A percentile compares a stretch with the other conserved stretches of the same genome.
Conservation (phyloP, 208 protist genomes). For the Crithidia bombi region DNA sequence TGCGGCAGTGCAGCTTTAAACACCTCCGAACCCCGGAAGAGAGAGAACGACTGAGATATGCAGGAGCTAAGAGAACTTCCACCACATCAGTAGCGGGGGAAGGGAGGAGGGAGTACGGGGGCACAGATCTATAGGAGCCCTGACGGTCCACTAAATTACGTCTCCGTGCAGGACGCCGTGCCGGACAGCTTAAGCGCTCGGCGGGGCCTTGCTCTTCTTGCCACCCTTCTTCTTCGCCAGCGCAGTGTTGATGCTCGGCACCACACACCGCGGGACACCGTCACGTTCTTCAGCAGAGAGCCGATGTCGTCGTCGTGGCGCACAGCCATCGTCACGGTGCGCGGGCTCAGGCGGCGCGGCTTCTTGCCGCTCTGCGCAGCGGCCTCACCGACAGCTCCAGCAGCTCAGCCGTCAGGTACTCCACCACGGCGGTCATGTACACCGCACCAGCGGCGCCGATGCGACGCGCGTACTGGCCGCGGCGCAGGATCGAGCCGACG, state of each 20-base stretch:
- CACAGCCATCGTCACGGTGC: slow-evolving; percentile 70
- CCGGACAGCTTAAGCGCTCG: slow-evolving; percentile 44
- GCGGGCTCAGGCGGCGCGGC: slow-evolving; percentile 64
- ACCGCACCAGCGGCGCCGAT: slow-evolving; percentile 97
- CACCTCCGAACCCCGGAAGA: too few species aligned
- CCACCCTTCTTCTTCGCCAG: slow-evolving; percentile 84
- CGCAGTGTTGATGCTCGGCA: slow-evolving; percentile 84
- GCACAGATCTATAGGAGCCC: background rate
- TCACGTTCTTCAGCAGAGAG: slow-evolving; percentile 62
- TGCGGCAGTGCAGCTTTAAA: too few species aligned
- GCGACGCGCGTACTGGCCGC: slow-evolving; percentile 96
- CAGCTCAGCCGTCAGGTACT: slow-evolving; percentile 95
- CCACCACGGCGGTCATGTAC: slow-evolving; percentile 98
- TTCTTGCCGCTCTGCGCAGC: slow-evolving; percentile 61
- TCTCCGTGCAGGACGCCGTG: too few species aligned
- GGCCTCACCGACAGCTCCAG: slow-evolving; percentile 65
- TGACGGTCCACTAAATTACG: background rate
- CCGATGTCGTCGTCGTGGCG: slow-evolving; percentile 76
- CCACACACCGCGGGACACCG: slow-evolving; percentile 76
- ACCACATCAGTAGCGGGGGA: too few species aligned
- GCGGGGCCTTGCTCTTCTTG: slow-evolving; percentile 66
- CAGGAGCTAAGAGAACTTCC: too few species aligned
- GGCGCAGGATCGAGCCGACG: slow-evolving; percentile 95
- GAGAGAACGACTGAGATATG: too few species aligned
- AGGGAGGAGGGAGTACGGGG: too few species aligned